A percentile compares a stretch with the other conserved stretches of the same genome.
These are phyloP conservation scores for Botryotinia globosa DNA, from an alignment of 2,329 filamentous ascomycete species.

Conservation along the genomic window DNA sequence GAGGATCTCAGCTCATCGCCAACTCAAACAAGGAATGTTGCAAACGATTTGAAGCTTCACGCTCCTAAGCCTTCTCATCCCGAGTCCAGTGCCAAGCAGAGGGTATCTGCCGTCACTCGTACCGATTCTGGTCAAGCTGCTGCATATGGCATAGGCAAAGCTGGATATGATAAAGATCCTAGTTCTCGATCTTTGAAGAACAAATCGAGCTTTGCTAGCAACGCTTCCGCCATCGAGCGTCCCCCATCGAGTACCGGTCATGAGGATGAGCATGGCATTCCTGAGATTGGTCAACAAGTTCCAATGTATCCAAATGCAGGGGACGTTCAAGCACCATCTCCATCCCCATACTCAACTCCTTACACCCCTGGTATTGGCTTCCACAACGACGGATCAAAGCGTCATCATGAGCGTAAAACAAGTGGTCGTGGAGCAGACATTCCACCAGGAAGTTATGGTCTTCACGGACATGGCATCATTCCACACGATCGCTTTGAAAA, in stretches of 20 bases:
- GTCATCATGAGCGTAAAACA: constrained; percentile 65
- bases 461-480: constrained; percentile 80
- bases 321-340: constrained; percentile 93
- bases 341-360: constrained; percentile 50
- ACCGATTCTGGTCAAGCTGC: constrained; percentile 88
- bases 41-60: constrained; percentile 78
- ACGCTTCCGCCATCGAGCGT: constrained; percentile 47
- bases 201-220: constrained; percentile 57
- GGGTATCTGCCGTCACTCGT: constrained; percentile 79
- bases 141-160: constrained; percentile 76
- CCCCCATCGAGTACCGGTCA: constrained; percentile 48
- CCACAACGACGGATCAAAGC: constrained; percentile 50
- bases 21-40: constrained; percentile 74
- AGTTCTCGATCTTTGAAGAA: constrained; percentile 57
- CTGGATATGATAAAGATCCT: constrained; percentile 52
- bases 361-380: constrained; percentile 45
- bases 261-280: constrained; percentile 83
- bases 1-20: constrained; percentile 53
- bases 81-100: constrained; percentile 74
- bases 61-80: constrained; percentile 87
- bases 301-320: constrained; percentile 92
- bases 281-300: constrained; percentile 86
- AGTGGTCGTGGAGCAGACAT: constrained; percentile 69
- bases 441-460: constrained; percentile 87
- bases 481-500: constrained; percentile 81